phyloP scores from a whole-genome alignment of 2,329 filamentous ascomycete species.

The Calonectria leucothoes region DNA sequence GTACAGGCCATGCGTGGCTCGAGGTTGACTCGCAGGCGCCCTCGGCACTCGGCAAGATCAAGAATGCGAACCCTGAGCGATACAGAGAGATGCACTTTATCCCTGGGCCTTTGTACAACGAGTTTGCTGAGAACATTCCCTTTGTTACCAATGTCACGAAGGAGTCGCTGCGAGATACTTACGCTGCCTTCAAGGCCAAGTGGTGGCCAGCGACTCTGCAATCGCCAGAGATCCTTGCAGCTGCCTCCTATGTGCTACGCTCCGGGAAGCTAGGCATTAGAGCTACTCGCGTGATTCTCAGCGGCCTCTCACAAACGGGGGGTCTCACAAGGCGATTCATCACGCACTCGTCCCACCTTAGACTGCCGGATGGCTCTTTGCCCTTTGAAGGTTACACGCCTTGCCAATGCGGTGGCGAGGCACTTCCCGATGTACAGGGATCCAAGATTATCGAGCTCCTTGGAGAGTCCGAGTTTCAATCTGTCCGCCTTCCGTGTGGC shows the following conservation, averaged over 20 bases:
- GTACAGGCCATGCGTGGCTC: constrained; percentile 29
- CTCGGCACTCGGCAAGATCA: constrained; percentile 30
- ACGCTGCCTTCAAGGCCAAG: constrained; percentile 25
- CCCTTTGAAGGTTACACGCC: constrained; percentile 30
- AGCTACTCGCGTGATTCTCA: constrained; percentile 24
- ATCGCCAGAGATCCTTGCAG: constrained; percentile 27
- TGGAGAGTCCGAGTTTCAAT: constrained; percentile 31
- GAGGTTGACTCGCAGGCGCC: constrained; percentile 33
- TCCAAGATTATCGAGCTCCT: constrained; percentile 28
- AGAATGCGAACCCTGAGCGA: constrained; percentile 23
- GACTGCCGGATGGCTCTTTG: constrained; percentile 24
- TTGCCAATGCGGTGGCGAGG: constrained; percentile 31
- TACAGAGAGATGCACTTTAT: constrained; percentile 31
- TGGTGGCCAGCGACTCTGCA: constrained; percentile 33
- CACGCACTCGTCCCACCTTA: constrained; percentile 24
- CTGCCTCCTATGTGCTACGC: constrained; percentile 24
- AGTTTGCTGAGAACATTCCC: constrained; percentile 27
- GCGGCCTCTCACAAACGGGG: constrained; percentile 30
- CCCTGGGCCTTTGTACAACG: constrained; percentile 14
- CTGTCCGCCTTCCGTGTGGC: constrained; percentile 26
- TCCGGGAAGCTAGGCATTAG: constrained; percentile 19
- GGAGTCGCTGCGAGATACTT: constrained; percentile 23
- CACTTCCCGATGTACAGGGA: constrained; percentile 23
- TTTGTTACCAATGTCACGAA: constrained; percentile 22
- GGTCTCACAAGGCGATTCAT: constrained; percentile 24